A percentile compares a stretch with the other conserved stretches of the same genome.
Evolutionary conservation across 2,329 filamentous ascomycete genomes (phyloP).

Genomic region (Coniochaeta hoffmannii): DNA sequence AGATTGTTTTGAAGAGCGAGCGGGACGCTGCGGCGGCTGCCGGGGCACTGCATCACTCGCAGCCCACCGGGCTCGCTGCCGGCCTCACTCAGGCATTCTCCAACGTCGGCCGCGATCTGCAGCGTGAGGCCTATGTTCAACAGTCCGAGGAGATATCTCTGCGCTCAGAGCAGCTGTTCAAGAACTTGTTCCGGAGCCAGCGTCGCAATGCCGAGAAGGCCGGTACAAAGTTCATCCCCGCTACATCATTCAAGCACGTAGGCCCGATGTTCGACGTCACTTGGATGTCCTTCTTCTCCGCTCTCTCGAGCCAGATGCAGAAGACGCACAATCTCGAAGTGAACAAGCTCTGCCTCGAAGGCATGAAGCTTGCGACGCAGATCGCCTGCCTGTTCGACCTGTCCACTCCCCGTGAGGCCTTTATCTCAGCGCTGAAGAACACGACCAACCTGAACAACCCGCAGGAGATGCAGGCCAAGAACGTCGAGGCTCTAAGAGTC

Average conservation of each 20-base stretch:
- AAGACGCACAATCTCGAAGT: slow-evolving; percentile 89
- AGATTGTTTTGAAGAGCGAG: slow-evolving; percentile 92
- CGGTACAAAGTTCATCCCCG: slow-evolving; percentile 75
- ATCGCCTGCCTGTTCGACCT: slow-evolving; percentile 92
- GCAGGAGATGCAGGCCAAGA: slow-evolving; percentile 91
- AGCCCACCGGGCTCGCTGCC: slow-evolving; percentile 64
- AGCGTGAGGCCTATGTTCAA: slow-evolving; percentile 87
- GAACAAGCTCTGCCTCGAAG: slow-evolving; percentile 87
- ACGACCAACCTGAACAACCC: slow-evolving; percentile 95
- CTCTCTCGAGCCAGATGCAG: slow-evolving; percentile 86
- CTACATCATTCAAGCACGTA: slow-evolving; percentile 88
- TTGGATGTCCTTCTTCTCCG: slow-evolving; percentile 98
- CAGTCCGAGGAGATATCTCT: slow-evolving; percentile 86
- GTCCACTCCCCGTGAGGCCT: slow-evolving; percentile 87
- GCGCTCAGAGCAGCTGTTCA: slow-evolving; percentile 77
- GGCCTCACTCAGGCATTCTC: slow-evolving; percentile 83
- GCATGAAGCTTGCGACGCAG: slow-evolving; percentile 86
- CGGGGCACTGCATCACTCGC: slow-evolving; percentile 49
- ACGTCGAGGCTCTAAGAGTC: slow-evolving; percentile 88
- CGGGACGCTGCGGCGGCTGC: slow-evolving; percentile 80
- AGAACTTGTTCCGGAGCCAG: slow-evolving; percentile 85
- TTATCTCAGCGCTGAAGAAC: slow-evolving; percentile 86
- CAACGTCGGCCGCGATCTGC: slow-evolving; percentile 84
- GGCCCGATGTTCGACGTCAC: slow-evolving; percentile 98
- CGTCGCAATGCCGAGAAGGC: slow-evolving; percentile 67